phyloP scores from a whole-genome alignment of 2,329 filamentous ascomycete species.

The Blumeria hordei region DNA sequence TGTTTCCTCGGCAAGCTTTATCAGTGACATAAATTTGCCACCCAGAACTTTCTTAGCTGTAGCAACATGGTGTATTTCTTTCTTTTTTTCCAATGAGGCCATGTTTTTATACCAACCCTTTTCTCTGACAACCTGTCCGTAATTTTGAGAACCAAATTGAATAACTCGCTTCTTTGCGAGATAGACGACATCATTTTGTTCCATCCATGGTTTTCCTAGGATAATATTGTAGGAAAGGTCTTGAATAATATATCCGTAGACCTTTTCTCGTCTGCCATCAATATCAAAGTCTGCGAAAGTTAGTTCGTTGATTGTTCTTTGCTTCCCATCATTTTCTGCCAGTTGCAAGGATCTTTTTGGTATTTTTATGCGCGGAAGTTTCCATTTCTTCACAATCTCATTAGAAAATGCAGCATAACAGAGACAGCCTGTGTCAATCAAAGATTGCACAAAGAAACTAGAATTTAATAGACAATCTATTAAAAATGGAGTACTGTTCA shows the following conservation, averaged over 20 bases:
- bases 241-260: not conserved
- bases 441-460: not conserved
- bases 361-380: not conserved
- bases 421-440: not conserved
- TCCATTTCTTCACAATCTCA: not conserved
- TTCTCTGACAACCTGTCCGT: not conserved
- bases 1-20: not conserved
- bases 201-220: not conserved
- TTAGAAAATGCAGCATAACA: not conserved
- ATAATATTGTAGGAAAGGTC: not conserved
- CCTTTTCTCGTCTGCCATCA: not conserved
- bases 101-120: not conserved
- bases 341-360: not conserved
- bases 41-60: not conserved
- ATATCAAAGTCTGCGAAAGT: not conserved
- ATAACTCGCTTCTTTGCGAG: not conserved
- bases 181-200: not conserved
- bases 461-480: not conserved
- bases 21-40: not conserved
- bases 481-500: slow-evolving; percentile 1
- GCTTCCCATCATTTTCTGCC: not conserved
- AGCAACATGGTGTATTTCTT: not conserved
- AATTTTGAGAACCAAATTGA: not conserved
- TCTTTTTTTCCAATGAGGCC: not conserved
- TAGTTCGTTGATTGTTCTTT: not conserved